These are phyloP conservation scores for Hypomontagnella monticulosa DNA, from an alignment of 495 filamentous ascomycete species.

Conservation along the genomic window DNA sequence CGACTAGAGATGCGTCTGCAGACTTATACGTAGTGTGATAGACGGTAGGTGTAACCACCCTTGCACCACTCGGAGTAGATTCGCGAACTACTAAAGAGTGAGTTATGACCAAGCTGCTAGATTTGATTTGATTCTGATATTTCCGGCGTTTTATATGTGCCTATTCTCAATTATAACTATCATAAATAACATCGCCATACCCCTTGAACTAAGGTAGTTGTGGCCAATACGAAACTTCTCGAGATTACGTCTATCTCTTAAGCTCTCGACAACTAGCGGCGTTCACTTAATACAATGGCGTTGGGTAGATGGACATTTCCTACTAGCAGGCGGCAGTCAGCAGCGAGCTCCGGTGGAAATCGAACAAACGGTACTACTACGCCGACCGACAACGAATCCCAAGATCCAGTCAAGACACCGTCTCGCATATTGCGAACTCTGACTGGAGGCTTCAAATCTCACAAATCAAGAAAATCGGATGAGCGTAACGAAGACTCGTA, in stretches of 20 bases:
- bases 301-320: slow-evolving; percentile 37
- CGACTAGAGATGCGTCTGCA: slow-evolving; percentile 14
- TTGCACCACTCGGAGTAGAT: slow-evolving; percentile 21
- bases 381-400: slow-evolving; percentile 30
- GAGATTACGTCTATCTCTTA: not conserved
- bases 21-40: slow-evolving; percentile 29
- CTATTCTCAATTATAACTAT: slow-evolving; percentile 2
- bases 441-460: slow-evolving; percentile 31
- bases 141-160: not conserved
- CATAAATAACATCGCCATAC: slow-evolving; percentile 5
- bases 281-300: slow-evolving; percentile 23
- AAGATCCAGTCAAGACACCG: slow-evolving; percentile 17
- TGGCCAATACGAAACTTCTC: not conserved
- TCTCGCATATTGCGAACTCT: slow-evolving; percentile 28
- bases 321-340: slow-evolving; percentile 32
- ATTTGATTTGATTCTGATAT: not conserved
- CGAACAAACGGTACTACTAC: slow-evolving; percentile 27
- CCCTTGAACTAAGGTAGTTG: not conserved
- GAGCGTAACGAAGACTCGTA: slow-evolving; percentile 18
- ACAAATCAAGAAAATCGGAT: slow-evolving; percentile 29
- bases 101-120: slow-evolving; percentile 2
- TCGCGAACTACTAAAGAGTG: slow-evolving; percentile 14
- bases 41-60: slow-evolving; percentile 19
- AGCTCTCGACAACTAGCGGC: not conserved
- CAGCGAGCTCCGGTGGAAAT: slow-evolving; percentile 24